phyloP scores from a whole-genome alignment of 2,329 filamentous ascomycete species.

The Penicillium sp. region DNA sequence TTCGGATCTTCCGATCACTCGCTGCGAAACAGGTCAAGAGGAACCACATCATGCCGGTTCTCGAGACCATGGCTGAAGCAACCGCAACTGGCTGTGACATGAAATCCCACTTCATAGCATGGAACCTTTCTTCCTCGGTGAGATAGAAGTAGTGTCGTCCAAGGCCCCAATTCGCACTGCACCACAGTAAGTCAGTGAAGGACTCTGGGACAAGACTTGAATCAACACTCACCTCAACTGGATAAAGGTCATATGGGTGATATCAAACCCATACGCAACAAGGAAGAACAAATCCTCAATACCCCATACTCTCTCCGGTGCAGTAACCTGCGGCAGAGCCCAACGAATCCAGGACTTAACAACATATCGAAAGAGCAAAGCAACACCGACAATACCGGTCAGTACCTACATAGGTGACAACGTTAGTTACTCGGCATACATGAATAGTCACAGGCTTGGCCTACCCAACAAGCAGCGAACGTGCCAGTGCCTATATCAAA shows the following conservation, averaged over 20 bases:
- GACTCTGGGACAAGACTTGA: too few species aligned
- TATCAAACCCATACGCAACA: conserved; percentile 34
- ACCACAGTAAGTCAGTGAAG: not conserved
- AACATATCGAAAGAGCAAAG: conserved; percentile 28
- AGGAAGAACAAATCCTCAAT: conserved; percentile 39
- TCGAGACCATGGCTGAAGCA: conserved; percentile 38
- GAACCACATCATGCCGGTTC: conserved; percentile 44
- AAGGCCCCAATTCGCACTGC: conserved; percentile 35
- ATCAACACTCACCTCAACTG: conserved; percentile 35
- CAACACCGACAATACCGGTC: conserved; percentile 24
- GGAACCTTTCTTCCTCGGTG: conserved; percentile 23
- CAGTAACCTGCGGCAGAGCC: conserved; percentile 36
- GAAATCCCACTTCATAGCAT: conserved; percentile 33
- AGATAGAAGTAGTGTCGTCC: conserved; percentile 40
- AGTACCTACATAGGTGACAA: conserved; percentile 17
- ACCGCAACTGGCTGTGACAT: conserved; percentile 33
- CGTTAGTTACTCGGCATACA: conserved; percentile 1
- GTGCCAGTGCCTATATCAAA: conserved; percentile 17
- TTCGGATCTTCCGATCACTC: conserved; percentile 33
- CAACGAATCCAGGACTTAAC: conserved; percentile 39
- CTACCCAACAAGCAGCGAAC: conserved; percentile 28
- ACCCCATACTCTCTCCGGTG: conserved; percentile 38
- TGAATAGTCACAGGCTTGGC: not conserved
- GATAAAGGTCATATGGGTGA: conserved; percentile 37
- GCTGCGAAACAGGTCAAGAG: conserved; percentile 39